phyloP scores from a whole-genome alignment of 441 rosid genomes.

The Croton setiger region DNA sequence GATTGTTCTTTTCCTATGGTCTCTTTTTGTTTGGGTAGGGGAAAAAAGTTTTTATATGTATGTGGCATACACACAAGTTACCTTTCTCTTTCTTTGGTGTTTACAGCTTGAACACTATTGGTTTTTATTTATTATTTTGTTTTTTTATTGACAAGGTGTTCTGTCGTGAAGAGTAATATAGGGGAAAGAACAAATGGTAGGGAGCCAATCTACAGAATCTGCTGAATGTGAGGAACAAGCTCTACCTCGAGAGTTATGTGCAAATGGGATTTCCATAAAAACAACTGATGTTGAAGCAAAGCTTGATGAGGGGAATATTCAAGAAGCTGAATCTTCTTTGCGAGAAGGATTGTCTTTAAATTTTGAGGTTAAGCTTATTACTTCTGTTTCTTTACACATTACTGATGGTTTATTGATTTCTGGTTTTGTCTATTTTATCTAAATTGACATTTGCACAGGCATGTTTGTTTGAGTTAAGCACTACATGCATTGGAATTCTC shows the following conservation, averaged over 20 bases:
- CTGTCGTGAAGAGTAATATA: conserved; percentile 11
- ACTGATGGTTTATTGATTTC: not conserved
- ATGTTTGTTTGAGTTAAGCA: not conserved
- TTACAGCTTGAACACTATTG: not conserved
- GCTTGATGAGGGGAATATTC: conserved; percentile 85
- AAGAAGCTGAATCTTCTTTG: conserved; percentile 88
- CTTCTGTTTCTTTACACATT: not conserved
- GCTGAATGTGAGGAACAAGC: conserved; percentile 30
- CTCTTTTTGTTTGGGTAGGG: too few species aligned
- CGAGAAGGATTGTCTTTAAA: conserved; percentile 86
- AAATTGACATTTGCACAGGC: not conserved
- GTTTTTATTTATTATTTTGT: not conserved
- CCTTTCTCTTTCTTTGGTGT: not conserved
- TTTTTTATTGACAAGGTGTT: not conserved
- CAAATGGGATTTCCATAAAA: conserved; percentile 69
- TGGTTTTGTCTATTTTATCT: not conserved
- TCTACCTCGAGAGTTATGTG: conserved; percentile 43
- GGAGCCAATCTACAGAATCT: conserved; percentile 31
- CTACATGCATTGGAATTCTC: not conserved
- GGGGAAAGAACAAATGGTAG: conserved; percentile 37
- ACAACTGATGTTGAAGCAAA: conserved; percentile 77
- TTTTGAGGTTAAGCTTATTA: conserved; percentile 51
- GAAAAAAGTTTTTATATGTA: too few species aligned
- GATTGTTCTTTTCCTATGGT: too few species aligned
- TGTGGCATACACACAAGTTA: too few species aligned